A percentile compares a stretch with the other conserved stretches of the same genome.
These are phyloP conservation scores for Collybiopsis luxurians DNA, from an alignment of 768 basidiomycete species.

Conservation along the genomic window DNA sequence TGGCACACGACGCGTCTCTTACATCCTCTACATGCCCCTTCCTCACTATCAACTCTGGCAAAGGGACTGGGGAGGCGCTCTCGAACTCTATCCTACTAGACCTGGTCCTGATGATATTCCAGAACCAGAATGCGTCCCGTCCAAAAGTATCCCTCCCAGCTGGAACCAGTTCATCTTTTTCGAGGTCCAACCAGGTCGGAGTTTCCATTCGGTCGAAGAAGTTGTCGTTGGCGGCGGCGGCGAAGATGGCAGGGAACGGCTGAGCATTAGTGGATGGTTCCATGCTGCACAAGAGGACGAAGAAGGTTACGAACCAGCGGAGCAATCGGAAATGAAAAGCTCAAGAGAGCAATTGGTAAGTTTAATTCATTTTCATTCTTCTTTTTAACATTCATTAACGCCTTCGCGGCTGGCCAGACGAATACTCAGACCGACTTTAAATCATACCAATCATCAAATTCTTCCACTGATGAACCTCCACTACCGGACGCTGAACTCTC, in stretches of 20 bases:
- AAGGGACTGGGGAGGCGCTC: constrained; percentile 87
- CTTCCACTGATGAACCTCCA: constrained; percentile 41
- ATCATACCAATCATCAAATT: constrained; percentile 43
- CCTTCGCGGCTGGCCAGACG: constrained; percentile 36
- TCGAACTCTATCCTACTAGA: constrained; percentile 86
- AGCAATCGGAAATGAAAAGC: constrained; percentile 54
- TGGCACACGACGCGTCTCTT: constrained; percentile 88
- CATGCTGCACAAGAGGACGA: constrained; percentile 90
- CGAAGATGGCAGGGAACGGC: constrained; percentile 65
- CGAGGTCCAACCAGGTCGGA: constrained; percentile 91
- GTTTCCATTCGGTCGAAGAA: constrained; percentile 97
- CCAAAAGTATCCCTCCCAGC: constrained; percentile 68
- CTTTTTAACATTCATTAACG: background rate
- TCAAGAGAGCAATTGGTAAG: constrained; percentile 92
- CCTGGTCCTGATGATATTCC: constrained; percentile 57
- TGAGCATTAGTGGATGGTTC: constrained; percentile 97
- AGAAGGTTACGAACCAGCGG: constrained; percentile 65
- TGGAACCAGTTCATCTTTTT: constrained; percentile 92
- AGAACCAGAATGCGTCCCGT: constrained; percentile 66
- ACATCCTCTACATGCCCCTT: constrained; percentile 95
- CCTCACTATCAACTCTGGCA: constrained; percentile 76
- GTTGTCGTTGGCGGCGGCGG: constrained; percentile 78
- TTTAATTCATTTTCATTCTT: constrained; percentile 16
- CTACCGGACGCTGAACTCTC: constrained; percentile 54
- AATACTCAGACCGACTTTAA: constrained; percentile 62